phyloP scores from a whole-genome alignment of 495 filamentous ascomycete genomes.

The Penicillium taxi region DNA sequence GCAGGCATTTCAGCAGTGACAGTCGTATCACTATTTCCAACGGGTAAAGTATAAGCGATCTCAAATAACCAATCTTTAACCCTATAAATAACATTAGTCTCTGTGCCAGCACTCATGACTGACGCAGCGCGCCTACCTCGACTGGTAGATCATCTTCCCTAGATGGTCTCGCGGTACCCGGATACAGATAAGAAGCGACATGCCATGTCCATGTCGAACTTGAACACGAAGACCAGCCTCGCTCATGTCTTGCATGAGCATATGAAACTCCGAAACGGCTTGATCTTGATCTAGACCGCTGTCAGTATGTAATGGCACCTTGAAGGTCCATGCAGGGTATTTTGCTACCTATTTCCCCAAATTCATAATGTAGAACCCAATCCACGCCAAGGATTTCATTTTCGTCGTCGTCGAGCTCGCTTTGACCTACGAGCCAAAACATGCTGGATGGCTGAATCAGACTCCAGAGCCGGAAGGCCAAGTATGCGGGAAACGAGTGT shows the following conservation, averaged over 20 bases:
- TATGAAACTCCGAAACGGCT: constrained; percentile 63
- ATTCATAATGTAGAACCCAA: constrained; percentile 37
- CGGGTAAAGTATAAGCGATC: constrained; percentile 65
- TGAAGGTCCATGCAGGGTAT: not conserved
- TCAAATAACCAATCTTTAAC: constrained; percentile 93
- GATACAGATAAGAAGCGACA: constrained; percentile 72
- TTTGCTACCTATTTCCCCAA: constrained; percentile 29
- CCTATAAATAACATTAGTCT: constrained; percentile 34
- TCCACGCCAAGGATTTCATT: constrained; percentile 35
- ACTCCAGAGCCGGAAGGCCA: not conserved
- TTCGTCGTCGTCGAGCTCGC: constrained; percentile 17
- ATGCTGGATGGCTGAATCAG: constrained; percentile 9
- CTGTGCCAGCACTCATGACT: not conserved
- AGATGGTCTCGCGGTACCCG: constrained; percentile 47
- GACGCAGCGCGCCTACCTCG: constrained; percentile 33
- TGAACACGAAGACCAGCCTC: constrained; percentile 73
- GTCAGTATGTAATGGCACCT: constrained; percentile 7
- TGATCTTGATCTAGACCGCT: constrained; percentile 50
- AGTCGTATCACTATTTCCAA: constrained; percentile 38
- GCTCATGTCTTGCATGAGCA: constrained; percentile 64
- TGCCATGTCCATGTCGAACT: constrained; percentile 69
- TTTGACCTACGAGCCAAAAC: constrained; percentile 24
- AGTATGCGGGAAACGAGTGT: constrained; percentile 3
- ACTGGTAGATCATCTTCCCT: constrained; percentile 53
- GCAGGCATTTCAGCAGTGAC: constrained; percentile 65